Conservation (phyloP, 768 basidiomycete species). For the Peribolospora kevripleyi region DNA sequence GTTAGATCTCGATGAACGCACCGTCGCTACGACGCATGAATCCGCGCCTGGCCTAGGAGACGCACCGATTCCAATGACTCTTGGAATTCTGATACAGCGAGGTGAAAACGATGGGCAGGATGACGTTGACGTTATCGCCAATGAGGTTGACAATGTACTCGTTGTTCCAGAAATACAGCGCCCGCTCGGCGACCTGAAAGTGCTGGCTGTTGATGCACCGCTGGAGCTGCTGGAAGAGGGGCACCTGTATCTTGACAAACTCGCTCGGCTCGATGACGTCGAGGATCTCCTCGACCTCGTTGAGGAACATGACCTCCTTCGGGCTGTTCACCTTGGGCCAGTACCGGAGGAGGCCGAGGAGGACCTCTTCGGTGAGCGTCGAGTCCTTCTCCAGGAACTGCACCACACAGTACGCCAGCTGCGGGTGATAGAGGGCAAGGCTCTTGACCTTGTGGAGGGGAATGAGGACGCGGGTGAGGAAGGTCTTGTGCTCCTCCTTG, state of each 20-base stretch:
- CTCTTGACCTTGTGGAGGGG: constrained; percentile 93
- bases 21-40: neutral
- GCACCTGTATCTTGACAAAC: constrained; percentile 83
- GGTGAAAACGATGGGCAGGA: constrained; percentile 92
- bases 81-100: constrained; percentile 86
- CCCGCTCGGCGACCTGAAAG: constrained; percentile 97
- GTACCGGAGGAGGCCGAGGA: constrained; percentile 80
- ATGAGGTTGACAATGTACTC: constrained; percentile 98
- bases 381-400: constrained; percentile 97
- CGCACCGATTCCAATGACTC: constrained; percentile 94
- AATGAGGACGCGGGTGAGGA: constrained; percentile 76
- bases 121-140: constrained; percentile 71
- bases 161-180: constrained; percentile 96
- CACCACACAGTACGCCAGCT: constrained; percentile 94
- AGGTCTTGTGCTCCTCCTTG: constrained; percentile 97
- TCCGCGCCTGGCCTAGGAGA: neutral
- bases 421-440: constrained; percentile 95
- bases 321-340: constrained; percentile 99
- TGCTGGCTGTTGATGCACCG: constrained; percentile 97
- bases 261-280: constrained; percentile 93
- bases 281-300: constrained; percentile 94
- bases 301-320: constrained; percentile 99
- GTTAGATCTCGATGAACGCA: neutral
- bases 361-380: constrained; percentile 74
- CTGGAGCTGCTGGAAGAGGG: constrained; percentile 78